A percentile compares a stretch with the other conserved stretches of the same genome.
These are phyloP conservation scores for Microdochium bolleyi DNA, from an alignment of 2,329 filamentous ascomycete genomes.

Conservation along the genomic window DNA sequence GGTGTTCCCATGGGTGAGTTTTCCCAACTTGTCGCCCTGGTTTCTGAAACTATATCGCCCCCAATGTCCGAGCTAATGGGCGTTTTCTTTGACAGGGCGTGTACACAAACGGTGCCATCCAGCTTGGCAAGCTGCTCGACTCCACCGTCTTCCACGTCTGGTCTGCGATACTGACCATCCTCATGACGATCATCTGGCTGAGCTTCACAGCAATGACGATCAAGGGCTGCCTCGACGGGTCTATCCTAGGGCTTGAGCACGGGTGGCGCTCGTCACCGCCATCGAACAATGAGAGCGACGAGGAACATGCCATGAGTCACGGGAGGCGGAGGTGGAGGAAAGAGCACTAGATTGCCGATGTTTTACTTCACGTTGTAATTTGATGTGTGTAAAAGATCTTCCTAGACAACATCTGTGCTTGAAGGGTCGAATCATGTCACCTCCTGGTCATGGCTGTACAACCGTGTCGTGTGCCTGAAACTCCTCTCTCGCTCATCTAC, in stretches of 20 bases:
- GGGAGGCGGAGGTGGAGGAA: too few species aligned
- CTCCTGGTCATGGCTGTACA: too few species aligned
- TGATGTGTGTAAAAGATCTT: too few species aligned
- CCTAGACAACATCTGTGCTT: too few species aligned
- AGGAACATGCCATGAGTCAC: background rate
- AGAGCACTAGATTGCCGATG: too few species aligned
- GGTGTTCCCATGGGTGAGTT: conserved; percentile 28
- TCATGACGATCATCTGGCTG: conserved; percentile 24
- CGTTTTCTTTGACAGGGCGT: conserved; percentile 18
- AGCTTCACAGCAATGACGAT: background rate
- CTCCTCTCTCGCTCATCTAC: too few species aligned
- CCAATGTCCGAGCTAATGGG: background rate
- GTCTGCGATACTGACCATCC: conserved; percentile 23
- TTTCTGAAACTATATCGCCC: too few species aligned
- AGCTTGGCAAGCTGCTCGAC: conserved; percentile 27
- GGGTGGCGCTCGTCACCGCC: background rate
- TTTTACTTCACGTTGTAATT: too few species aligned
- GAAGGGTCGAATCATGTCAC: too few species aligned
- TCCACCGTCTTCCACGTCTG: conserved; percentile 27
- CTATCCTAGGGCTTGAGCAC: background rate
- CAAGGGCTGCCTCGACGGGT: background rate
- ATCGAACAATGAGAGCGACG: background rate
- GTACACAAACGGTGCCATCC: conserved; percentile 26
- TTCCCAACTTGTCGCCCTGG: background rate
- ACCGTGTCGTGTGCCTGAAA: too few species aligned